Conservation (phyloP, 2,329 filamentous ascomycete species). For the Aspergillus fumigatiaffinis region DNA sequence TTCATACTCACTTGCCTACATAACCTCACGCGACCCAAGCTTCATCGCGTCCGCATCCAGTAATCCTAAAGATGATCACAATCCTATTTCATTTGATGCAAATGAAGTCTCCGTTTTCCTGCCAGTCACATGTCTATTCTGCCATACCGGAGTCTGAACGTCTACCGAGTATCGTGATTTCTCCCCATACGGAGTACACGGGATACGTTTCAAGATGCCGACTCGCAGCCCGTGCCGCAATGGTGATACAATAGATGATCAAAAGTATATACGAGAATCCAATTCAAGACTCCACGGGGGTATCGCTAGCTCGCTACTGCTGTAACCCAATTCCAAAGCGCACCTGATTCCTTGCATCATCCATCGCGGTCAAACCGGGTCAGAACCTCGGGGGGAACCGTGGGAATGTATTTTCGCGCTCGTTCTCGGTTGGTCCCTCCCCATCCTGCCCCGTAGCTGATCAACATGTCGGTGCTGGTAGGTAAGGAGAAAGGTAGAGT, state of each 20-base stretch:
- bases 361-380: constrained; percentile 68
- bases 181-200: not conserved
- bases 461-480: constrained; percentile 94
- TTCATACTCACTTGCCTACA: not conserved
- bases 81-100: constrained; percentile 3
- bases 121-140: not conserved
- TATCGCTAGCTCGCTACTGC: constrained; percentile 5
- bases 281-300: not conserved
- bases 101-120: not conserved
- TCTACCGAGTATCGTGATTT: not conserved
- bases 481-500: constrained; percentile 95
- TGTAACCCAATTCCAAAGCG: not conserved
- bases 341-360: constrained; percentile 1
- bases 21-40: constrained; percentile 3
- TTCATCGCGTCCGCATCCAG: constrained; percentile 5
- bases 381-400: constrained; percentile 88
- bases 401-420: constrained; percentile 93
- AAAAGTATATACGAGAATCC: constrained; percentile 12
- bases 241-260: not conserved
- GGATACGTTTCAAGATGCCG: not conserved
- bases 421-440: constrained; percentile 87
- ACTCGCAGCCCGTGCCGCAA: not conserved
- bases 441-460: constrained; percentile 91
- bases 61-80: constrained; percentile 16
- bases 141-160: not conserved